Evolutionary conservation across 192 early-diverging fungal species (phyloP).

Genomic region (Geranomyces michiganensis): DNA sequence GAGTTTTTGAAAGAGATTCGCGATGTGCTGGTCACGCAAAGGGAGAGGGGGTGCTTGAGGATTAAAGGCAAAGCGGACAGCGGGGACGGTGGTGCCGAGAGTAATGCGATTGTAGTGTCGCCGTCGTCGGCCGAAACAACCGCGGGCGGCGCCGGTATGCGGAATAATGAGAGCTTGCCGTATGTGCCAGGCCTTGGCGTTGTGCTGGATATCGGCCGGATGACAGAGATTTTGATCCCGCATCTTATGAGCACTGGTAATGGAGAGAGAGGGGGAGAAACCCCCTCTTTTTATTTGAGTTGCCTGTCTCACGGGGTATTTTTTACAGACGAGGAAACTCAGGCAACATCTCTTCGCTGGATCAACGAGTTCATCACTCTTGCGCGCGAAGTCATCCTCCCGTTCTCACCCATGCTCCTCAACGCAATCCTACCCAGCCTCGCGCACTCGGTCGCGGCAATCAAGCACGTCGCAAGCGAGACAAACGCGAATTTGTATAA

Average conservation of each 20-base stretch:
- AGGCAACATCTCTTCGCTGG: conserved; percentile 90
- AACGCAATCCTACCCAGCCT: conserved; percentile 84
- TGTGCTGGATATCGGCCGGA: conserved; percentile 79
- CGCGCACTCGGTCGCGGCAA: conserved; percentile 67
- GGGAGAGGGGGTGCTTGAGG: conserved; percentile 47
- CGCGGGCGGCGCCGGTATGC: too few relatives aligned
- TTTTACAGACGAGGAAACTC: conserved; percentile 83
- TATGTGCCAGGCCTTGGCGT: conserved; percentile 81
- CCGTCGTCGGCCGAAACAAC: not conserved
- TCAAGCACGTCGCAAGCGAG: conserved; percentile 69
- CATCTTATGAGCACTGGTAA: conserved; percentile 70
- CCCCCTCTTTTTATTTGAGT: not conserved
- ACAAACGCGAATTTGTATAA: conserved; percentile 79
- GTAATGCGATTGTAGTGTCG: not conserved
- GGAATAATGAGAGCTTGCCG: conserved; percentile 28
- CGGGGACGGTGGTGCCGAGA: not conserved
- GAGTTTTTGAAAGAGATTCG: conserved; percentile 92
- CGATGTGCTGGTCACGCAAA: conserved; percentile 68
- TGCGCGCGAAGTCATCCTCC: conserved; percentile 80
- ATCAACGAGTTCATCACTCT: conserved; percentile 85
- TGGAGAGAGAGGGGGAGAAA: not conserved
- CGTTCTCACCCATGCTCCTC: conserved; percentile 79
- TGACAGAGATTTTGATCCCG: conserved; percentile 81
- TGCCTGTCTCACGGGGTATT: too few relatives aligned
- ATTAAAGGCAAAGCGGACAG: conserved; percentile 30